Evolutionary conservation across 2,329 filamentous ascomycete genomes (phyloP).

Genomic region (Aspergillus quadricinctus): DNA sequence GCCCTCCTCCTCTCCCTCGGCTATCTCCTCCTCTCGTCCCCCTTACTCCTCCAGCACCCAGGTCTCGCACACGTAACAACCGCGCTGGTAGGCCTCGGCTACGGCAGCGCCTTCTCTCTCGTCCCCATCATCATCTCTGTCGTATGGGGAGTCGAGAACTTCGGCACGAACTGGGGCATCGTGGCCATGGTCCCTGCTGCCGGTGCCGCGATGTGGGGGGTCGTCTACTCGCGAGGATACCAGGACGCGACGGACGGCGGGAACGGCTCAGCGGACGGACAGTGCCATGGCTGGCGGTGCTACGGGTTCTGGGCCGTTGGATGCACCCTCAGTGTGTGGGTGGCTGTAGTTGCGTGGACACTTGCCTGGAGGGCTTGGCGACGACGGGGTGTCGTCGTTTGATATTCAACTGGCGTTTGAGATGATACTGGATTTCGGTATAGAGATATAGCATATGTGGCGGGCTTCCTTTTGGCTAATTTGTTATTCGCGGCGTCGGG

Average conservation of each 20-base stretch:
- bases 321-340: conserved; percentile 65
- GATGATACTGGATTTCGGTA: background rate
- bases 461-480: background rate
- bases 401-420: conserved; percentile 6
- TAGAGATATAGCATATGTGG: background rate
- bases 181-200: conserved; percentile 86
- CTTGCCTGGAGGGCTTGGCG: conserved; percentile 87
- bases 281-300: conserved; percentile 79
- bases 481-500: background rate
- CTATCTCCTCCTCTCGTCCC: conserved; percentile 72
- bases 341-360: conserved; percentile 67
- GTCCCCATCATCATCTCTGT: conserved; percentile 92
- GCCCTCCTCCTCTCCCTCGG: conserved; percentile 70
- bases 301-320: conserved; percentile 89
- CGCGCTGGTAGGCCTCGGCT: conserved; percentile 79
- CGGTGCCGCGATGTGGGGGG: conserved; percentile 83
- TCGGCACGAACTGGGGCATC: conserved; percentile 96
- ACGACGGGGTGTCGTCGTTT: conserved; percentile 68
- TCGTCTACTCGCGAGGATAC: conserved; percentile 66
- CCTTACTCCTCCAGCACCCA: conserved; percentile 71
- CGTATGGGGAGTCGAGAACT: conserved; percentile 98
- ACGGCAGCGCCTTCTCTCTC: conserved; percentile 85
- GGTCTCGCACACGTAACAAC: conserved; percentile 84
- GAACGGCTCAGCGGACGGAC: conserved; percentile 40
- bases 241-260: conserved; percentile 41